Conservation (phyloP, 257 asterid species). For the Perilla frutescens region DNA sequence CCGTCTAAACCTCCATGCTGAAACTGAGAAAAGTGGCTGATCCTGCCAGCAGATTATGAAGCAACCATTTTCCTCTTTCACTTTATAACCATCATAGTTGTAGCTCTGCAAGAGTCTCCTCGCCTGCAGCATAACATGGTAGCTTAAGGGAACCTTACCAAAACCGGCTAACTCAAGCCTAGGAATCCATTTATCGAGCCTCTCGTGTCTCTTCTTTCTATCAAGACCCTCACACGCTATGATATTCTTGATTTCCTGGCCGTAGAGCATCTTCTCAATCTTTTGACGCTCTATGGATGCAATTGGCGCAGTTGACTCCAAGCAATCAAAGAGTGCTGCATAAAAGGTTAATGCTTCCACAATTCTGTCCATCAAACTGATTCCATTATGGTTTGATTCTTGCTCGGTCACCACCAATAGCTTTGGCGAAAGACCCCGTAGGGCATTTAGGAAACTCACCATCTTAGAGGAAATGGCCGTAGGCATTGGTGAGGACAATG, state of each 20-base stretch:
- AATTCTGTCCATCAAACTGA: slow-evolving; percentile 57
- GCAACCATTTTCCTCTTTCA: slow-evolving; percentile 66
- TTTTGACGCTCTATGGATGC: slow-evolving; percentile 57
- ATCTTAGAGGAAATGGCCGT: slow-evolving; percentile 44
- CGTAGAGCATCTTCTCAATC: slow-evolving; percentile 67
- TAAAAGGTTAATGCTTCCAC: slow-evolving; percentile 65
- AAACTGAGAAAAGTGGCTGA: slow-evolving; percentile 69
- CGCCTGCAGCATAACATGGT: slow-evolving; percentile 62
- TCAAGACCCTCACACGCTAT: slow-evolving; percentile 72
- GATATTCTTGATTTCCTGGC: slow-evolving; percentile 74
- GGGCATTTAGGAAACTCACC: slow-evolving; percentile 45
- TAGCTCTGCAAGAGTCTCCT: slow-evolving; percentile 60
- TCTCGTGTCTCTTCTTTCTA: slow-evolving; percentile 68
- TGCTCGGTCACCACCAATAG: slow-evolving; percentile 73
- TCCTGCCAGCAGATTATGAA: slow-evolving; percentile 78
- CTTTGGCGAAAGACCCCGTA: slow-evolving; percentile 69
- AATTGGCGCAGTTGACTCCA: slow-evolving; percentile 63
- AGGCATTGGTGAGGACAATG: slow-evolving; percentile 47
- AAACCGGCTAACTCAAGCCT: slow-evolving; percentile 69
- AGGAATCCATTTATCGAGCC: slow-evolving; percentile 71
- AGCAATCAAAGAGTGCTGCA: slow-evolving; percentile 77
- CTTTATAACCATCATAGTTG: slow-evolving; percentile 59
- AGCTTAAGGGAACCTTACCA: slow-evolving; percentile 60
- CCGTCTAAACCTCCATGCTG: slow-evolving; percentile 70
- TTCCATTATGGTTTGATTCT: slow-evolving; percentile 69